A percentile compares a stretch with the other conserved stretches of the same genome.
Evolutionary conservation across 345 rosid species (phyloP).

Genomic region (Citrus australasica): DNA sequence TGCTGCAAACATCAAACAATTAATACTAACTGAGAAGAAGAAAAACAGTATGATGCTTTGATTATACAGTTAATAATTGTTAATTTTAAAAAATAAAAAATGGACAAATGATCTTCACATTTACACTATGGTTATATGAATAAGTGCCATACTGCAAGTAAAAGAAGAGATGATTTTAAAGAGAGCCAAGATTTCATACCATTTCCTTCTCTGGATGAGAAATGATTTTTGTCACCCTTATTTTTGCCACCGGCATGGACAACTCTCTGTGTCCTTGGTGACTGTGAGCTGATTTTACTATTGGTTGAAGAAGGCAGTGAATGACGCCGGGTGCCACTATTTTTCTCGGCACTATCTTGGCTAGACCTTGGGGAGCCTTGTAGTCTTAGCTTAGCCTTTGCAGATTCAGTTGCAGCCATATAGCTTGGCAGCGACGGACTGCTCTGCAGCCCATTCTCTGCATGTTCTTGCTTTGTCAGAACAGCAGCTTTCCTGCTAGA

Average conservation of each 20-base stretch:
- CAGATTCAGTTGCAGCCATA: conserved; percentile 91
- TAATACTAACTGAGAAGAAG: neutral
- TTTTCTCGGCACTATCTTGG: conserved; percentile 62
- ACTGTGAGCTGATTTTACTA: conserved; percentile 60
- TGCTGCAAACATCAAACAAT: conserved; percentile 39
- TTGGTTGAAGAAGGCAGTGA: conserved; percentile 72
- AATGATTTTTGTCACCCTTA: conserved; percentile 53
- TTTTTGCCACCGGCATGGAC: conserved; percentile 53
- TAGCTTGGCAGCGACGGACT: conserved; percentile 78
- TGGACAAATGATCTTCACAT: neutral
- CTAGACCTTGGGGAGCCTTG: conserved; percentile 70
- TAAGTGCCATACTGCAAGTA: neutral
- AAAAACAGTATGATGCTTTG: neutral
- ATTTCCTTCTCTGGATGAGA: conserved; percentile 51
- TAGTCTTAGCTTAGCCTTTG: conserved; percentile 81
- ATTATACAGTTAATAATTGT: neutral
- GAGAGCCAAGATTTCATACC: conserved; percentile 37
- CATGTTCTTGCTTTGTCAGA: conserved; percentile 49
- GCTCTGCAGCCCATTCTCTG: conserved; percentile 61
- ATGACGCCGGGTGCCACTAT: conserved; percentile 52
- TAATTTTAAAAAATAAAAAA: no score
- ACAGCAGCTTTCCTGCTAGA: conserved; percentile 45
- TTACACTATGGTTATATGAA: neutral
- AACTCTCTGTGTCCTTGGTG: conserved; percentile 70
- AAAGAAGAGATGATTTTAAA: conserved; percentile 1